Percentiles rank a stretch among this genome's conserved stretches.
These are phyloP conservation scores for Calonectria pteridis DNA, from an alignment of 2,329 filamentous ascomycete species.

Conservation along the genomic window DNA sequence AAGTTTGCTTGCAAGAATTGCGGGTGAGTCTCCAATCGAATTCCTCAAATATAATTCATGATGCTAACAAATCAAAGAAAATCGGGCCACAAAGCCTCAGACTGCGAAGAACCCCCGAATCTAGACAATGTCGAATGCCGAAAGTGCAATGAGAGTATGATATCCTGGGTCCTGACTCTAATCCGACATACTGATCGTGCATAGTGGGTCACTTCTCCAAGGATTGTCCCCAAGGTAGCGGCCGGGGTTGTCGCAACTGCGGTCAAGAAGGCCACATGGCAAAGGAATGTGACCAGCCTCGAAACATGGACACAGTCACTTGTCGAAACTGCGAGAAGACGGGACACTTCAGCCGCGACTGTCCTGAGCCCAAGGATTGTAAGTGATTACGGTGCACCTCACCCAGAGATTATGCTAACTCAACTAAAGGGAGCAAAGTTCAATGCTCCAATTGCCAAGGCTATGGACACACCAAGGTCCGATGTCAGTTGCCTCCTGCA, in stretches of 20 bases:
- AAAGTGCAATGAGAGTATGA: constrained; percentile 72
- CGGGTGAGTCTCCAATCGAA: constrained; percentile 54
- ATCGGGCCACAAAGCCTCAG: constrained; percentile 62
- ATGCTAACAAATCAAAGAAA: constrained; percentile 50
- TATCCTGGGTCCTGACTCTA: background rate
- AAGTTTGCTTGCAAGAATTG: constrained; percentile 78
- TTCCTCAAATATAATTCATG: background rate
- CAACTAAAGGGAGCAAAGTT: constrained; percentile 53
- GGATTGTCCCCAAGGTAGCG: constrained; percentile 73
- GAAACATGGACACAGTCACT: constrained; percentile 59
- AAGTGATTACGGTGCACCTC: constrained; percentile 29
- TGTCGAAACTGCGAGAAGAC: constrained; percentile 73
- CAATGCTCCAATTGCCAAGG: constrained; percentile 55
- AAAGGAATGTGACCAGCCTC: constrained; percentile 63
- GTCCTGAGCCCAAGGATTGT: constrained; percentile 65
- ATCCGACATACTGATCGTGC: constrained; percentile 14
- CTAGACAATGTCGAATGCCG: constrained; percentile 74
- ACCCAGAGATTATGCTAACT: constrained; percentile 29
- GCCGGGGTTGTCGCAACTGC: constrained; percentile 71
- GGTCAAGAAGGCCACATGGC: constrained; percentile 71
- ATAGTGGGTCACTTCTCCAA: constrained; percentile 71
- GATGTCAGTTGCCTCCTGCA: constrained; percentile 50
- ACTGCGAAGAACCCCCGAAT: constrained; percentile 71
- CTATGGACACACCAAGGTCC: constrained; percentile 55
- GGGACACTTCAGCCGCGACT: constrained; percentile 74